Base-by-base conservation (phyloP, 306 rosid genomes). In the Cicer bijugum region DNA sequence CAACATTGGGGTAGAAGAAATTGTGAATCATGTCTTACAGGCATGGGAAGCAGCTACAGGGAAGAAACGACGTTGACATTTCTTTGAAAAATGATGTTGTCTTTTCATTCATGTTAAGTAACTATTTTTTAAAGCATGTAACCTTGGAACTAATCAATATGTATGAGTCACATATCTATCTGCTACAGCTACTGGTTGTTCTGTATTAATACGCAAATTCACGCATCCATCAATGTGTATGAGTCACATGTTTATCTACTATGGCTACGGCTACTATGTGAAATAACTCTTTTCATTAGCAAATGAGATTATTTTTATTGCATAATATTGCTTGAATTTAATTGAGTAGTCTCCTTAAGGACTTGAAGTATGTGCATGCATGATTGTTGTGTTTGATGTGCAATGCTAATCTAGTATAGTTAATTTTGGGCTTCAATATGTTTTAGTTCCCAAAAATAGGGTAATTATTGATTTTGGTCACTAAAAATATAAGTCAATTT, bases 11-110 rank as follows among this genome's bases (percentile, higher is more conserved):
- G 88, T 91, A 9, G 90, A 83, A 71, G 96, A 88, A 71, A 94
- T 94, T 14, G 92, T 84, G 74, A 83, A 85, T 82, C 90, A 88
- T 71, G 23, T 94, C 8, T n/a, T 91, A 75, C 83, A 75, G 78
- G 89, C 84, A 47, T 89, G 96, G 96, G 96, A 89, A 85, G 62
- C 43, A 64, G 82, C 89, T 9, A 94, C 91, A 0, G 91, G 96
- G 72, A 91, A 87, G 80, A 94, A 85, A 77, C 88, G 79, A 10
- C 91, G 39, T 72, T 91, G 86, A 89, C 0, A 16, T 74, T 12
- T 40, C 48, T 50, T 39, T 33, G 9, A 11, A 71, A 28, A 42
- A 8, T n/a, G 48, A 62, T 59, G 42, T 44, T 12, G 44, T 76
- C 45, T 45, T 50, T 43, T 37, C 48, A n/a, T 20, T 52, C 62